Base-by-base conservation (phyloP, 805 yeast species). In the Ogataea corticis region DNA sequence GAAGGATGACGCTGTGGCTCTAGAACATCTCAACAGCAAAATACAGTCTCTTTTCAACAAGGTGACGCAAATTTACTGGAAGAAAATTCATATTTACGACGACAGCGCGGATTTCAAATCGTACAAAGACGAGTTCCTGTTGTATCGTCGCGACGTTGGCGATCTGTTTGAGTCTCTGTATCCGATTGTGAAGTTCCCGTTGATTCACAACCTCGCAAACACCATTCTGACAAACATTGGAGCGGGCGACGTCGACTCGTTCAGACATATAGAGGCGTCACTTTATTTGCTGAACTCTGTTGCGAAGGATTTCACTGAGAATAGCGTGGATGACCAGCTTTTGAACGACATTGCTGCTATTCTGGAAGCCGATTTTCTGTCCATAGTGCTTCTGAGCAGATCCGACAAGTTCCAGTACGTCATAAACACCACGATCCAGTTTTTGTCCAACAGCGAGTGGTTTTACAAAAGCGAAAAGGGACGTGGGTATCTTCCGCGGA, bases 111-210 rank as follows among this genome's bases (percentile, higher is more conserved):
- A 62, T 2, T 56, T 65, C n/a, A 57, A 56, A 18, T 65, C 67
- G 9, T 59, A 59, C 19, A 62, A 69, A 46, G 72, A 75, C 16
- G 95, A 85, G 52, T 87, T 90, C 56, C 65, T 66, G 17, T 74
- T 80, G 19, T 92, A 80, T 63, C 75, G 97, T 54, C 68, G 79
- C 27, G 92, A 85, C 49, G 84, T 85, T 9, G 77, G 84, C 1
- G 98, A 94, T 54, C 71, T 91, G 31, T 78, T 87, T 51, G 94
- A 89, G 44, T 71, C 80, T 0, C 65, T 84, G 1, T 87, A 84
- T 68, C 78, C 89, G 0, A 69, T 87, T 4, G 70, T 88, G 30
- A 87, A 86, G 31, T 44, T 62, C 0, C 66, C 73, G 1, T 62
- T 87, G 30, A 78, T 77, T 51, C 67, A 69, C 4, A 70, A 65